Evolutionary conservation across 2,329 filamentous ascomycete species (phyloP), one percentile per base, ranked within the genome.

Genomic region (Lizonia empirigonia): DNA sequence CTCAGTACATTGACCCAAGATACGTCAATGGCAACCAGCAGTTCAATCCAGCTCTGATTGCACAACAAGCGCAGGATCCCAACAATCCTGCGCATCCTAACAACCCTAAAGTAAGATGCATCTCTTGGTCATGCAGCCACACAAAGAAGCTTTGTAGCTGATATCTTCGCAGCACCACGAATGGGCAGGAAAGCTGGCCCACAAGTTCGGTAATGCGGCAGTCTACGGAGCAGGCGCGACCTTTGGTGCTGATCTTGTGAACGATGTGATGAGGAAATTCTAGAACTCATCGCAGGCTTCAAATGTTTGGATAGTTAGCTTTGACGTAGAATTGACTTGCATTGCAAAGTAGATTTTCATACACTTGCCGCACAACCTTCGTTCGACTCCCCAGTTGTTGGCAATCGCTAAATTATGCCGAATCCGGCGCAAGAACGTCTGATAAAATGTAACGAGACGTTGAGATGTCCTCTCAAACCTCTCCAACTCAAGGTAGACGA

Each of bases 201-300:
- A 54, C 5, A 60, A 60, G 18, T 61, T 63, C 32, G 60, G 58
- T 0, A 61, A 63, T 33, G 60, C 60, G 7, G 58, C 60, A 1
- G 53, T 63, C 1, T 50, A 50, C 6, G 58, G 58, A 1, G 58
- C 58, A 18, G 58, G 60, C 26, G 60, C 60, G 20, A 60, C 56
- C 5, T 63, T 62, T 44, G 58, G 60, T 3, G 50, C 55, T 18
- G 55, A 60, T 56, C 10, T 61, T 5, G 55, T 63, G 7, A 62
- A 63, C 26, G 56, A 60, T 51, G 60, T 51, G 19, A 60, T 62
- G 56, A 55, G 56, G 50, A 63, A 58, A 34, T 60, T 63, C 26
- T 59, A 45, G 33, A 44, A 8, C 30, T 7, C 23, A 20, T 26
- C 9, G 20, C 20, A 7, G 8, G 9, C 15, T 10, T 12, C 2